Conservation (phyloP, 2,329 filamentous ascomycete species). For the Venturia effusa region DNA sequence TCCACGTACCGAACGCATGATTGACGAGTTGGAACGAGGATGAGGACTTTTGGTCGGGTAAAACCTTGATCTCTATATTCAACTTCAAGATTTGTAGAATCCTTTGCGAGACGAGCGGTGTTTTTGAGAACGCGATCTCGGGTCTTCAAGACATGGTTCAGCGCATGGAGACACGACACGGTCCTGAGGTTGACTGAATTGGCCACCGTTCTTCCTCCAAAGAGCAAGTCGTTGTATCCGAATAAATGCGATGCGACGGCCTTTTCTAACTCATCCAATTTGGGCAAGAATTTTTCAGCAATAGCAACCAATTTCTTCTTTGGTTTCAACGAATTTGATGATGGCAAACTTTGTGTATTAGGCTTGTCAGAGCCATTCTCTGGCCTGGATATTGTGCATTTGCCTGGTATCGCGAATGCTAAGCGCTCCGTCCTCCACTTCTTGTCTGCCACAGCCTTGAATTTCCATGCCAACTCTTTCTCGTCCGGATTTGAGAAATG, state of each 20-base stretch:
- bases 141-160: constrained; percentile 92
- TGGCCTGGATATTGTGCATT: constrained; percentile 21
- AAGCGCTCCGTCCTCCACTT: constrained; percentile 38
- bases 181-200: constrained; percentile 62
- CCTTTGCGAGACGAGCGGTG: constrained; percentile 64
- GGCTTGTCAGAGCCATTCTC: constrained; percentile 5
- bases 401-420: constrained; percentile 18
- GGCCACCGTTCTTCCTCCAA: constrained; percentile 56
- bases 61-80: constrained; percentile 91
- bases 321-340: constrained; percentile 15
- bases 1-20: constrained; percentile 72
- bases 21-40: constrained; percentile 80
- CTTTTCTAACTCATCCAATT: constrained; percentile 19
- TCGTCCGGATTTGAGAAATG: constrained; percentile 67
- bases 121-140: constrained; percentile 88
- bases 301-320: constrained; percentile 19
- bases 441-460: constrained; percentile 36
- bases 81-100: constrained; percentile 43
- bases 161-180: constrained; percentile 66
- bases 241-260: constrained; percentile 56
- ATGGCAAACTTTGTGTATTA: not conserved
- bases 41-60: constrained; percentile 83
- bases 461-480: constrained; percentile 41
- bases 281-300: not conserved
- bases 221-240: constrained; percentile 70